These are phyloP conservation scores for Penicillium sp. DNA, from an alignment of 2,329 filamentous ascomycete genomes.

Conservation along the genomic window DNA sequence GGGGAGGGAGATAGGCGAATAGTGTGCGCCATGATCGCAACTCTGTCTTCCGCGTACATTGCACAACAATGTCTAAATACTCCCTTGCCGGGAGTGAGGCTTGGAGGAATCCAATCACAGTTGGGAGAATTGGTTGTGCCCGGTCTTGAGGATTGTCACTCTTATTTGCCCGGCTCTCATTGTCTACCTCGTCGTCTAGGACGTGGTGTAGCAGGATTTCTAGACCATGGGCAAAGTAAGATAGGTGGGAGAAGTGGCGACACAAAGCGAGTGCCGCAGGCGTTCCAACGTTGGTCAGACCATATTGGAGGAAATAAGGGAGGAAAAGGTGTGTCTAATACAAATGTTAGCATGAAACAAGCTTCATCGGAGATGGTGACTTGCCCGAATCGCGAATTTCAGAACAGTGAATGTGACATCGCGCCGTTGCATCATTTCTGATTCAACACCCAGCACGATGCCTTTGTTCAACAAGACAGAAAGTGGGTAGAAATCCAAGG, in stretches of 20 bases:
- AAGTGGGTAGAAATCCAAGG: slow-evolving; percentile 93
- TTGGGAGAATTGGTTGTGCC: slow-evolving; percentile 43
- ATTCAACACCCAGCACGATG: slow-evolving; percentile 85
- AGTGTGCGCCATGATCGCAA: slow-evolving; percentile 92
- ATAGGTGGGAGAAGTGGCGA: slow-evolving; percentile 80
- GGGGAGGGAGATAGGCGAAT: slow-evolving; percentile 86
- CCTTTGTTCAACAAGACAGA: slow-evolving; percentile 87
- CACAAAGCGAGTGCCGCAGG: slow-evolving; percentile 78
- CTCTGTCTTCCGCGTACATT: slow-evolving; percentile 96
- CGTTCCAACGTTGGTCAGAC: slow-evolving; percentile 74
- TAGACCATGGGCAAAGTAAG: slow-evolving; percentile 90
- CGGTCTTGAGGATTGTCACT: slow-evolving; percentile 26
- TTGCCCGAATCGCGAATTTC: slow-evolving; percentile 81
- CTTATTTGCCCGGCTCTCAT: slow-evolving; percentile 37
- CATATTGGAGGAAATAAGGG: slow-evolving; percentile 79
- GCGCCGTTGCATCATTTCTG: slow-evolving; percentile 87
- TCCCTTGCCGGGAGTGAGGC: slow-evolving; percentile 69
- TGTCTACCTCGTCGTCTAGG: slow-evolving; percentile 90
- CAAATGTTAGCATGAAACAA: slow-evolving; percentile 9
- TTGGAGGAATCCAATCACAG: slow-evolving; percentile 63
- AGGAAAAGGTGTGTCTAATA: slow-evolving; percentile 87
- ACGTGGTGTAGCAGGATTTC: slow-evolving; percentile 92
- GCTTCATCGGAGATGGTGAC: slow-evolving; percentile 28
- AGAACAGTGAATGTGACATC: slow-evolving; percentile 91
- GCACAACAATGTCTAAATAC: slow-evolving; percentile 93